Conservation (phyloP, 305 asterid species). For the Solanum aculeatissimum region DNA sequence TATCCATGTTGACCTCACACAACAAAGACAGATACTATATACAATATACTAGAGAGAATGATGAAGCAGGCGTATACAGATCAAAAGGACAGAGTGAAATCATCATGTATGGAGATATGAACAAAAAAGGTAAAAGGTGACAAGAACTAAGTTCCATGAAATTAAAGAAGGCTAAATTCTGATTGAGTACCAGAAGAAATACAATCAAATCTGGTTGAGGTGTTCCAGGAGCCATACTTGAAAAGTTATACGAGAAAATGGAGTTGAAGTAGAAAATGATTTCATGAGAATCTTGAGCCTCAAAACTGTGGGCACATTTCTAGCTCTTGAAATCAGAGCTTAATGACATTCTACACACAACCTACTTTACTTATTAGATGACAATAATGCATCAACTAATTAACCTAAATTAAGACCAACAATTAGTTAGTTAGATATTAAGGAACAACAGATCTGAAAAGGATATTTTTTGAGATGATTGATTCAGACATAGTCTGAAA, state of each 20-base stretch:
- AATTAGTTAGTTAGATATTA: neutral
- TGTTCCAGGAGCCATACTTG: neutral
- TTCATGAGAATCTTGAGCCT: neutral
- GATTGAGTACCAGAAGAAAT: neutral
- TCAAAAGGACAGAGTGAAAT: neutral
- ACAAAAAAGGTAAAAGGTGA: neutral
- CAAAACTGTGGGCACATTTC: neutral
- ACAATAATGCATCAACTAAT: neutral
- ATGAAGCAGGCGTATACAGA: neutral
- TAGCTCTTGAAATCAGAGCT: neutral
- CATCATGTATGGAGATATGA: neutral
- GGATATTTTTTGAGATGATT: constrained; percentile 82
- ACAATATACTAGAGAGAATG: neutral
- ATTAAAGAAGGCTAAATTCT: neutral
- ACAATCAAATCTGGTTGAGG: neutral
- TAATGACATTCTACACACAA: neutral
- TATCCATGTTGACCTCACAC: neutral
- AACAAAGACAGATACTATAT: neutral
- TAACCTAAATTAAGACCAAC: neutral
- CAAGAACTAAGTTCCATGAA: neutral
- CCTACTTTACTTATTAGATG: neutral
- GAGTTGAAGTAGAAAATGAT: neutral
- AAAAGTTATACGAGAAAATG: neutral
- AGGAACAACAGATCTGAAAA: constrained; percentile 6
- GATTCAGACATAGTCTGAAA: constrained; percentile 87